phyloP scores from a whole-genome alignment of 1,139 yeast genomes.

The Debaryomyces psychrophilus region DNA sequence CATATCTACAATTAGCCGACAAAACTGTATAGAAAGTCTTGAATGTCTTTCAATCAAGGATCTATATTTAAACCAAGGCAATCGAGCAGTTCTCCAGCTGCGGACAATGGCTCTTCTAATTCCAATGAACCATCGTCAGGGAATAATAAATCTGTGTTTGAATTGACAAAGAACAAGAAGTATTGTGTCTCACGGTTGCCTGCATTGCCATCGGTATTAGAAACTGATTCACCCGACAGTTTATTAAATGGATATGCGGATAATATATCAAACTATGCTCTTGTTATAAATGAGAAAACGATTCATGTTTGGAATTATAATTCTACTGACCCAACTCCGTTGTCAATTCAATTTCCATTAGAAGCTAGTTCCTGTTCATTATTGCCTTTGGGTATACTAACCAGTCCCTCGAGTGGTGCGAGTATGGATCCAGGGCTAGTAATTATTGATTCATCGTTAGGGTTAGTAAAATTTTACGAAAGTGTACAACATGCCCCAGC shows the following conservation, averaged over 20 bases:
- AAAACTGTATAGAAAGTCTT: slow-evolving; percentile 6
- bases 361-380: slow-evolving; percentile 17
- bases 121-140: slow-evolving; percentile 5
- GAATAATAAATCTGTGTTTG: slow-evolving; percentile 27
- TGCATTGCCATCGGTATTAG: slow-evolving; percentile 54
- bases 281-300: slow-evolving; percentile 52
- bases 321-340: slow-evolving; percentile 61
- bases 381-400: slow-evolving; percentile 62
- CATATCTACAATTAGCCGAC: not conserved
- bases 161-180: slow-evolving; percentile 61
- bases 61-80: slow-evolving; percentile 20
- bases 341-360: slow-evolving; percentile 54
- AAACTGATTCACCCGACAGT: slow-evolving; percentile 19
- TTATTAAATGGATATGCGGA: slow-evolving; percentile 56
- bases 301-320: slow-evolving; percentile 73
- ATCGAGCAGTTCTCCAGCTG: slow-evolving; percentile 7
- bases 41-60: slow-evolving; percentile 15
- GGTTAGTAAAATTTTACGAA: slow-evolving; percentile 65
- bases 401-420: slow-evolving; percentile 64
- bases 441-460: slow-evolving; percentile 57
- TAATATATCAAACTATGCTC: slow-evolving; percentile 55
- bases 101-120: slow-evolving; percentile 1
- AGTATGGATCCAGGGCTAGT: slow-evolving; percentile 69
- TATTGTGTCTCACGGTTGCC: slow-evolving; percentile 66
- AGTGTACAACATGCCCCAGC: slow-evolving; percentile 71